Evolutionary conservation across 2,329 filamentous ascomycete species (phyloP), one percentile per base, ranked within the genome.

Genomic region (Cytospora mali): DNA sequence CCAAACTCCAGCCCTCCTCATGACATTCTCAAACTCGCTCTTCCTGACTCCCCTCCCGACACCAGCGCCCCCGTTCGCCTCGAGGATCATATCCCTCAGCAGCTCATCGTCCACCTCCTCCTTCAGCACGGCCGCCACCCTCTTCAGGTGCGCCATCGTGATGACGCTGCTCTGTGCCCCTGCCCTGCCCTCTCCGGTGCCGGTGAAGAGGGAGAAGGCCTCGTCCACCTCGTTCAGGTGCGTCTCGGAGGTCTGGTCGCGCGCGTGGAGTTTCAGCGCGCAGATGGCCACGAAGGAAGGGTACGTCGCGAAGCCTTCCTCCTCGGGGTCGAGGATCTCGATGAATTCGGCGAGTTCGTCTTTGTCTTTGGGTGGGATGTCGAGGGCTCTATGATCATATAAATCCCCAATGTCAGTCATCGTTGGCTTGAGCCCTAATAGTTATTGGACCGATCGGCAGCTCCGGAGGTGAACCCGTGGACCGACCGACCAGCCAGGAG

Each of bases 81-180:
- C 94, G 55, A 93, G 79, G 62, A 99, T 89, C 95, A 99, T 99
- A 79, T 97, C 93, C 77, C 86, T 87, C 72, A 99, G 78, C 72
- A 96, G 77, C 55, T 92, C 88, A 70, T 98, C 95, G 64, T 86
- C 85, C 27, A 96, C 88, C 66, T 88, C 92, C 76, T 97, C 92
- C 76, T 92, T 91, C 70, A 99, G 77, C 69, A 92, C 85, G 68
- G 85, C 87, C 49, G 93, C 93, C 59, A 97, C 88, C 70, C 89
- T 83, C 72, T 86, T 85, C 72, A 99, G 77, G 76, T 96, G 90
- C 18, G 83, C 84, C 29, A 98, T 71, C 2, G 90, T 95, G 68
- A 99, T 96, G n/a, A 85, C 85, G 2, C 55, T 50, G 21, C 63
- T 55, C 49, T 49, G 55, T 9, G 60, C 35, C 27, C 21, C 60